Evolutionary conservation across 73 alveolate species (phyloP).

Genomic region (Paramecium octaurelia): DNA sequence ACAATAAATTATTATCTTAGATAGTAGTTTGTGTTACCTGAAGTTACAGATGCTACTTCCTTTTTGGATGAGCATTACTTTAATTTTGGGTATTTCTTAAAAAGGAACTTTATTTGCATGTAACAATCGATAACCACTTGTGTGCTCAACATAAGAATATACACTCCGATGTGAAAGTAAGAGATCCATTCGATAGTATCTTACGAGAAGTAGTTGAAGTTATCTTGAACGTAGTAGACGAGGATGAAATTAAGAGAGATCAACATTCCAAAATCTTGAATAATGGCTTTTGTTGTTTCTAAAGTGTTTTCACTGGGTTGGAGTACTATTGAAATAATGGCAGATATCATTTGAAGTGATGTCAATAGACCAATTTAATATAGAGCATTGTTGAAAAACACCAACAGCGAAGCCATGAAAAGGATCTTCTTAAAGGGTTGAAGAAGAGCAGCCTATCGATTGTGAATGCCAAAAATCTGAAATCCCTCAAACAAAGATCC

Average conservation of each 20-base stretch:
- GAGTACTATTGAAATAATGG: background rate
- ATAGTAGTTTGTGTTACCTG: background rate
- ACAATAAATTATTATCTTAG: background rate
- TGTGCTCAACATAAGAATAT: background rate
- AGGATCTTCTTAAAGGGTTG: background rate
- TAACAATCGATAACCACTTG: background rate
- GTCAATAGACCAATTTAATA: background rate
- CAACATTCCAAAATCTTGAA: background rate
- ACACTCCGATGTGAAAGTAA: background rate
- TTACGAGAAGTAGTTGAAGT: background rate
- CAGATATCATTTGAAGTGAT: background rate
- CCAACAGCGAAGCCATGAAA: background rate
- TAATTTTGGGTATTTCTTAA: background rate
- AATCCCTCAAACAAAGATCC: background rate
- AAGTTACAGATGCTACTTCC: background rate
- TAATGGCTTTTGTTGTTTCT: background rate
- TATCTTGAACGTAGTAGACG: background rate
- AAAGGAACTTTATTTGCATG: background rate
- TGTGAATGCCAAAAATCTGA: background rate
- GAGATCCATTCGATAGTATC: background rate
- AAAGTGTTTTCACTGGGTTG: background rate
- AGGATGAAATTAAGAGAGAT: background rate
- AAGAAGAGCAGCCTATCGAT: background rate
- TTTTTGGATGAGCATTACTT: background rate
- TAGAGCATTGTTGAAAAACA: background rate